These are phyloP conservation scores for Ophiocordyceps polyrhachis-furcata DNA, from an alignment of 2,329 filamentous ascomycete species.

Conservation along the genomic window DNA sequence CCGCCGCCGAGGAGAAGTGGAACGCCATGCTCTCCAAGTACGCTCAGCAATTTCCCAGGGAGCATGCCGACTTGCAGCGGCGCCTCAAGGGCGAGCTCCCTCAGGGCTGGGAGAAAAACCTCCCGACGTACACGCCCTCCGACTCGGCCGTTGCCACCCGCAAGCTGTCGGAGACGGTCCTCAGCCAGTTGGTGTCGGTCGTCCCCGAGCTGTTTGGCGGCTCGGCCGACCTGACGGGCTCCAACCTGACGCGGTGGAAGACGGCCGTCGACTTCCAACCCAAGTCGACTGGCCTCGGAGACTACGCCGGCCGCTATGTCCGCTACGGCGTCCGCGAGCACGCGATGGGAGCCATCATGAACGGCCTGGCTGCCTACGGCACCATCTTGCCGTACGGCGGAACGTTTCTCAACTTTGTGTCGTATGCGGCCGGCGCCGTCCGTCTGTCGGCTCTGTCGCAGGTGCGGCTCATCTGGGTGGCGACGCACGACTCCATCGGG, in stretches of 20 bases:
- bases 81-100: conserved; percentile 71
- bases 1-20: conserved; percentile 85
- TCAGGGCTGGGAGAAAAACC: conserved; percentile 86
- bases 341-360: conserved; percentile 82
- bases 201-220: conserved; percentile 88
- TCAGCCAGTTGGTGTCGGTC: conserved; percentile 66
- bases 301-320: conserved; percentile 82
- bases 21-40: conserved; percentile 87
- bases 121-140: conserved; percentile 75
- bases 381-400: conserved; percentile 85
- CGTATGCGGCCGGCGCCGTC: conserved; percentile 87
- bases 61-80: conserved; percentile 65
- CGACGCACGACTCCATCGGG: conserved; percentile 97
- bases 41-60: conserved; percentile 52
- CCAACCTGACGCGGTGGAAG: conserved; percentile 99
- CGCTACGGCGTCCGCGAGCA: conserved; percentile 87
- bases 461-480: conserved; percentile 83
- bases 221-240: conserved; percentile 93
- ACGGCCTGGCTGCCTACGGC: conserved; percentile 89
- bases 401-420: conserved; percentile 99
- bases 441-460: conserved; percentile 86
- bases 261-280: conserved; percentile 94
- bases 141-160: conserved; percentile 79
- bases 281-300: conserved; percentile 64
- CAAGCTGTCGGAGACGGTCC: conserved; percentile 89